phyloP scores from a whole-genome alignment of 176 grass and related monocot species.

The Elaeis guineensis region DNA sequence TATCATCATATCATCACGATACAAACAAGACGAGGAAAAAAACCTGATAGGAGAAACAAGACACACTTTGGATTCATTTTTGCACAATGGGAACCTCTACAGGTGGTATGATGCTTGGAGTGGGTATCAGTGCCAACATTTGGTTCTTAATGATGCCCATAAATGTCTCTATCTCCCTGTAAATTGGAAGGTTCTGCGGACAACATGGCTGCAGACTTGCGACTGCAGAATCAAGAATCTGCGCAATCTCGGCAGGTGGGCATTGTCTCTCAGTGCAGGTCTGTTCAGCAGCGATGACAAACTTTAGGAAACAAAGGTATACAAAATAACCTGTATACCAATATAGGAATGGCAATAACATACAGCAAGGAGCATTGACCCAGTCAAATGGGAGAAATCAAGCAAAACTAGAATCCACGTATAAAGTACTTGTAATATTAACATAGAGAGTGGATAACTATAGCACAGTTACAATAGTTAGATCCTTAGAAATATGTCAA shows the following conservation, averaged over 20 bases:
- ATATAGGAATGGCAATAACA: too few relatives aligned
- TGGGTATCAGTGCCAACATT: constrained; percentile 83
- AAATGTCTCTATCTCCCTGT: constrained; percentile 75
- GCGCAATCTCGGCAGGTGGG: constrained; percentile 80
- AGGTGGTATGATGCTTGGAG: constrained; percentile 24
- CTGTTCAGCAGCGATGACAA: constrained; percentile 25
- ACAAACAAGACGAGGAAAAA: too few relatives aligned
- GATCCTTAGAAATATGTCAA: too few relatives aligned
- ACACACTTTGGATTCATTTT: too few relatives aligned
- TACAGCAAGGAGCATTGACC: too few relatives aligned
- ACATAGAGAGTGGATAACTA: too few relatives aligned
- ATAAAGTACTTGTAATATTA: too few relatives aligned
- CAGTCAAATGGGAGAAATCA: too few relatives aligned
- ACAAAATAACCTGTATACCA: not conserved
- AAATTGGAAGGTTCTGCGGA: constrained; percentile 48
- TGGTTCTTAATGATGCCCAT: constrained; percentile 90
- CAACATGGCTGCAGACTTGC: constrained; percentile 67
- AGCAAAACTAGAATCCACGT: too few relatives aligned
- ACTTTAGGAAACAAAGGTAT: not conserved
- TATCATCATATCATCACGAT: too few relatives aligned
- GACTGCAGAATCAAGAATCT: constrained; percentile 73
- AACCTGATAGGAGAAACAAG: too few relatives aligned
- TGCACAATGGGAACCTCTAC: not conserved
- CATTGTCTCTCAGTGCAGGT: constrained; percentile 89
- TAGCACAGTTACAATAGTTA: too few relatives aligned